Evolutionary conservation across 2,329 filamentous ascomycete species (phyloP).

Genomic region (Fusarium nisikadoi): DNA sequence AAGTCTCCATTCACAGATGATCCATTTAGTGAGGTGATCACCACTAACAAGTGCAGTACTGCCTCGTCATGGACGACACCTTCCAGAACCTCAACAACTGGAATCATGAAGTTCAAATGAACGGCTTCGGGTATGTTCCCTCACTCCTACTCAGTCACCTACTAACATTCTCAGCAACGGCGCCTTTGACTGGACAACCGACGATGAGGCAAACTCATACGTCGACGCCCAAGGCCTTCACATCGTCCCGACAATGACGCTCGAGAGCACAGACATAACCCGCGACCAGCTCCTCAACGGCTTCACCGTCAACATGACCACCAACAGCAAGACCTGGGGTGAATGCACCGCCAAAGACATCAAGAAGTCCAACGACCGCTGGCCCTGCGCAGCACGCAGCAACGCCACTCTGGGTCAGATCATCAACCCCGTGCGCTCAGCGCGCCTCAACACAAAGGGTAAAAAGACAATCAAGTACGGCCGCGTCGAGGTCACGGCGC

Average conservation of each 20-base stretch:
- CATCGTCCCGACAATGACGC: slow-evolving; percentile 62
- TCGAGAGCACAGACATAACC: slow-evolving; percentile 44
- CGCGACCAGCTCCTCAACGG: slow-evolving; percentile 49
- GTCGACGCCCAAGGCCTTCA: slow-evolving; percentile 59
- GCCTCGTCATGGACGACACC: slow-evolving; percentile 39
- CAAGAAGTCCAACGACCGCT: slow-evolving; percentile 27
- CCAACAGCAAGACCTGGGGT: slow-evolving; percentile 41
- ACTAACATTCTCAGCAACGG: slow-evolving; percentile 43
- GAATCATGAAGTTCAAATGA: slow-evolving; percentile 57
- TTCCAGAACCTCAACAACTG: slow-evolving; percentile 53
- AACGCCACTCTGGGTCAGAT: slow-evolving; percentile 57
- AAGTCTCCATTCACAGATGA: neutral
- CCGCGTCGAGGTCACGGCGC: slow-evolving; percentile 63
- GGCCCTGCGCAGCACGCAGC: slow-evolving; percentile 52
- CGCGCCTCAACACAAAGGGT: slow-evolving; percentile 55
- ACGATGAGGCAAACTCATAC: slow-evolving; percentile 57
- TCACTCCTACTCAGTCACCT: accelerated
- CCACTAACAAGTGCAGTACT: slow-evolving; percentile 34
- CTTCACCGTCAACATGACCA: slow-evolving; percentile 58
- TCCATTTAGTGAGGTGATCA: neutral
- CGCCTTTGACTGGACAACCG: slow-evolving; percentile 64
- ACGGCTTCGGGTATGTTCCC: slow-evolving; percentile 51
- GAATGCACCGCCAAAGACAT: slow-evolving; percentile 52
- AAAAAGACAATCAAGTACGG: slow-evolving; percentile 61
- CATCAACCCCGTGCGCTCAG: slow-evolving; percentile 61